phyloP scores from a whole-genome alignment of 1,284 basidiomycete species.

The Puccinia coronata region DNA sequence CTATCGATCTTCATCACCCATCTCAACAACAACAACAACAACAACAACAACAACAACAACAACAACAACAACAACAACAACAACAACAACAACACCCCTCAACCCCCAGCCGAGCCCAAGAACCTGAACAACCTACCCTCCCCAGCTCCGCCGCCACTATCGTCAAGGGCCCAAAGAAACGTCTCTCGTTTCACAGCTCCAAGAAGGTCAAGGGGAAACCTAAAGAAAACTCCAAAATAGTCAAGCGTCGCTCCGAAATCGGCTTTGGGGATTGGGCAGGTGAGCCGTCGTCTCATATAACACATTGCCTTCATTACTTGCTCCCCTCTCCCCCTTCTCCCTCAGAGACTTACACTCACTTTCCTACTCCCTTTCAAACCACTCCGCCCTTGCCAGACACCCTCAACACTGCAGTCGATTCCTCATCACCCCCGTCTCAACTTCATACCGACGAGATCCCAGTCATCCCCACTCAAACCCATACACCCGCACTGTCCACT shows the following conservation, averaged over 20 bases:
- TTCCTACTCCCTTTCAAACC: neutral
- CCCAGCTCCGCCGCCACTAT: constrained; percentile 8
- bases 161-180: constrained; percentile 32
- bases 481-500: neutral
- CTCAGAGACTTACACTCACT: neutral
- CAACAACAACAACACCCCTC: neutral
- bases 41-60: neutral
- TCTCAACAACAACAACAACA: neutral
- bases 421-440: constrained; percentile 35
- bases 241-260: constrained; percentile 44
- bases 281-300: constrained; percentile 1
- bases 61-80: too few relatives aligned
- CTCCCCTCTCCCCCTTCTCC: neutral
- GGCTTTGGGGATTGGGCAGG: constrained; percentile 49
- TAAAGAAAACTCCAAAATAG: constrained; percentile 28
- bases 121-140: neutral
- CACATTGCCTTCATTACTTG: neutral
- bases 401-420: constrained; percentile 45
- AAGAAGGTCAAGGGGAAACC: constrained; percentile 41
- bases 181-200: constrained; percentile 39
- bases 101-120: neutral
- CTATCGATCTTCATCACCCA: constrained; percentile 7
- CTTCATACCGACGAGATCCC: neutral
- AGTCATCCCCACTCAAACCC: constrained; percentile 5
- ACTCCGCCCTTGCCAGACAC: constrained; percentile 20